phyloP scores from a whole-genome alignment of 306 rosid genomes.

The Ochetophila trinervis region DNA sequence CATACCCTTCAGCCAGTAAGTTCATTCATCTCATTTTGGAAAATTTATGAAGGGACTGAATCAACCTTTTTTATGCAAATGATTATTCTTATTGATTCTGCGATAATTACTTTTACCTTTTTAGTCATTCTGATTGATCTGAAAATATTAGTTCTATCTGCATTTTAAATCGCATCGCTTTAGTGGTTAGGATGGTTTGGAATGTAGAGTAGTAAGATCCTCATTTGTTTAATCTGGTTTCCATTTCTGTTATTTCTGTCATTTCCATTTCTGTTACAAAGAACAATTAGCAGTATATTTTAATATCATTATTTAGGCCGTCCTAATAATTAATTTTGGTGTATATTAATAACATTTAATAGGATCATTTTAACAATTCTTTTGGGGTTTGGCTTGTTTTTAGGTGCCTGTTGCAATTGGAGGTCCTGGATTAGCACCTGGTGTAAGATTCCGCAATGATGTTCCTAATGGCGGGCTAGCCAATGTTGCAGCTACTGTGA shows the following conservation, averaged over 20 bases:
- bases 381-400: constrained; percentile 7
- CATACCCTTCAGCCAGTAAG: constrained; percentile 97
- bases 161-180: no score
- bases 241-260: no score
- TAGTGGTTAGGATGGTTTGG: no score
- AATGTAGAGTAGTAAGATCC: no score
- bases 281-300: no score
- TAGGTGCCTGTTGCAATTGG: constrained; percentile 97
- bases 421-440: constrained; percentile 85
- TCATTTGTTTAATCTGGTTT: no score
- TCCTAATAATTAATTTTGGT: background rate
- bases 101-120: background rate
- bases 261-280: no score
- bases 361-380: background rate
- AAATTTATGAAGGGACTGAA: background rate
- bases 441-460: constrained; percentile 68
- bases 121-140: no score
- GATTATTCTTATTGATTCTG: background rate
- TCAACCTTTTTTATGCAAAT: background rate
- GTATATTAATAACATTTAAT: background rate
- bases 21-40: background rate
- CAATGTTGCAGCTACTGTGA: constrained; percentile 94
- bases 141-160: no score
- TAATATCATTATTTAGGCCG: no score
- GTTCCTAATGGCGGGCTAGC: constrained; percentile 82